Conservation (phyloP, 371 early-diverging fungal species). For the Circinella minor region DNA sequence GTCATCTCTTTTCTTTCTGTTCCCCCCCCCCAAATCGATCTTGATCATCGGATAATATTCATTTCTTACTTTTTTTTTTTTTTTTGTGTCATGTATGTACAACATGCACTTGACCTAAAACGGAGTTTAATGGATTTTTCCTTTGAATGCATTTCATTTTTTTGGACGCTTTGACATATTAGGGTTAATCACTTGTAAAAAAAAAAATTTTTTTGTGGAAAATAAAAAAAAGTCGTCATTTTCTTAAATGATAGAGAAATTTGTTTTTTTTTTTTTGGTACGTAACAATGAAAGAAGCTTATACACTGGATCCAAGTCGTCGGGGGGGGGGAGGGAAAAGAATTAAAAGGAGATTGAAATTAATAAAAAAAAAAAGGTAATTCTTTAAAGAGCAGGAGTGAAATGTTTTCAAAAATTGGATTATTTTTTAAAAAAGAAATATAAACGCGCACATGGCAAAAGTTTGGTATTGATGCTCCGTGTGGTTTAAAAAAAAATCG, state of each 20-base stretch:
- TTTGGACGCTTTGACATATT: slow-evolving; percentile 4
- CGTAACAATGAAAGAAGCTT: too few relatives aligned
- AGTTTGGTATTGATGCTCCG: too few relatives aligned
- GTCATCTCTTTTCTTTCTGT: neutral
- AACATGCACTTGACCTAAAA: neutral
- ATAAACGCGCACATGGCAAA: too few relatives aligned
- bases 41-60: neutral
- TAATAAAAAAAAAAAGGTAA: neutral
- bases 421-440: too few relatives aligned
- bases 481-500: too few relatives aligned
- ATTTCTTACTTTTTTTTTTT: too few relatives aligned
- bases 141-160: neutral
- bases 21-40: neutral
- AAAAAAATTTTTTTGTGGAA: neutral
- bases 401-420: too few relatives aligned
- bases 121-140: neutral
- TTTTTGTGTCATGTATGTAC: too few relatives aligned
- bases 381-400: neutral
- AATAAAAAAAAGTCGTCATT: too few relatives aligned
- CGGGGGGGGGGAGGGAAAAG: neutral
- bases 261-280: too few relatives aligned
- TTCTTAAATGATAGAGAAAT: too few relatives aligned
- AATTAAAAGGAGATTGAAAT: neutral
- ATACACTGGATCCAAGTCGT: too few relatives aligned
- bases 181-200: neutral